Base-by-base conservation (phyloP, 2,329 filamentous ascomycete genomes). In the Aspergillus fischeri region DNA sequence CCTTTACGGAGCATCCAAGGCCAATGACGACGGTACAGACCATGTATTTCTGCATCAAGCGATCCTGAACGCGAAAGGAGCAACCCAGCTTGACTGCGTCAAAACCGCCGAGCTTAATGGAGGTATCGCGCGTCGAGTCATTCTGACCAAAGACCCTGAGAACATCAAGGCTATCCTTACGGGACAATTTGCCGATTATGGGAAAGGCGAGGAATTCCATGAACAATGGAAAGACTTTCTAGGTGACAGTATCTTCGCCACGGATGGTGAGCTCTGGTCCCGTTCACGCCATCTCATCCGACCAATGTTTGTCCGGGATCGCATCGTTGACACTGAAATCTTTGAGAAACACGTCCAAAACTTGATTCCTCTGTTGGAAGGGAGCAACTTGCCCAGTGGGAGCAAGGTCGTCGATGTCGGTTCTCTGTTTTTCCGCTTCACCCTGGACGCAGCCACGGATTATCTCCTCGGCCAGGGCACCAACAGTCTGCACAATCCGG, bases 151-250 rank as follows among this genome's bases (percentile, higher is more conserved):
- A 4, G 91, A 96, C 64, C 89, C 89, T 0, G 91, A 95, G 67
- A 96, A 96, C 70, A 89, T 96, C 77, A 96, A 96, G 73, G 90
- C 92, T 5, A 82, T 97, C 24, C 80, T 97, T n/a, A 90, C 92
- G 0, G 89, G 88, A 1, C 91, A 96, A 69, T 97, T 97, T 69
- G 76, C 77, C 44, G 90, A 96, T 68, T 97, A 87, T 69, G 92
- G 92, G 61, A 96, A 96, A 75, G 92, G 92, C 8, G 65, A 74
- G 52, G 35, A 66, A 24, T 96, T 96, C 75, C 87, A 92, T 65
- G 65, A 74, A 8, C 87, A 92, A 52, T 95, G 89, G 88, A 80
- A 84, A 56, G 83, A 86, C 14, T 95, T 96, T 64, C 77, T 96
- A 21, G 92, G 92, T n/a, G 86, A 95, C 70, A 87, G 87, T 76